Evolutionary conservation across 2,329 filamentous ascomycete genomes (phyloP), one percentile per base, ranked within the genome.

Genomic region (Bipolaris zeicola): DNA sequence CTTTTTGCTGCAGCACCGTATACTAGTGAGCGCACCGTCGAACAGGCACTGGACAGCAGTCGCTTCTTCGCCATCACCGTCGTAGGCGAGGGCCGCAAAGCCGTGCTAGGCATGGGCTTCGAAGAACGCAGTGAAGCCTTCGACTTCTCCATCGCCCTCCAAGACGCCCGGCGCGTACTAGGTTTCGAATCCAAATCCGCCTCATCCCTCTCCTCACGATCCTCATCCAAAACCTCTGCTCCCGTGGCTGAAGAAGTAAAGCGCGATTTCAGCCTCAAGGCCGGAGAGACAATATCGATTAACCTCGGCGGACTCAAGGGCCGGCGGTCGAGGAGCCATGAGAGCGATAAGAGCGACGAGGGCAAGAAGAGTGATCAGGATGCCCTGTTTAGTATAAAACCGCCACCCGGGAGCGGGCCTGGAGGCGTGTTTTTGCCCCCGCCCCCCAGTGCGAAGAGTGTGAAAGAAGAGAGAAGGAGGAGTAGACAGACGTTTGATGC

Each of bases 1-100:
- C 82, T 96, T 20, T 96, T 96, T 75, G 92, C 92, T 43, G 92
- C 91, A 1, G 89, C 89, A 1, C 92, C 92, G 0, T 96, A 96
- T 77, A 87, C 85, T 0, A 78, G 81, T 22, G 73, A 70, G 2
- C 81, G 81, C 16, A 85, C 84, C 6, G 90, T 96, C 44, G 90
- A 95, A 77, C 85, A 91, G 64, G 90, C 90, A 18, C 80, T 90
- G 20, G 92, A 96, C 74, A 91, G 87, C 70, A 88, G 85, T 58
- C 85, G 92, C 33, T 96, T 96, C 82, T 96, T 96, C 71, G 92
- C 92, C 5, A 74, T 96, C 34, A 83, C 89, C 13, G 91, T 96
- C 1, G 86, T 91, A 56, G 91, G 92, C 60, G 88, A 87, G 34
- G 83, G 90, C 1, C 83, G 88, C 65, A 93, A 92, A 74, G 92